Evolutionary conservation across 1,284 basidiomycete genomes (phyloP), one percentile per base, ranked within the genome.

Genomic region (Ceratobasidium sp.): DNA sequence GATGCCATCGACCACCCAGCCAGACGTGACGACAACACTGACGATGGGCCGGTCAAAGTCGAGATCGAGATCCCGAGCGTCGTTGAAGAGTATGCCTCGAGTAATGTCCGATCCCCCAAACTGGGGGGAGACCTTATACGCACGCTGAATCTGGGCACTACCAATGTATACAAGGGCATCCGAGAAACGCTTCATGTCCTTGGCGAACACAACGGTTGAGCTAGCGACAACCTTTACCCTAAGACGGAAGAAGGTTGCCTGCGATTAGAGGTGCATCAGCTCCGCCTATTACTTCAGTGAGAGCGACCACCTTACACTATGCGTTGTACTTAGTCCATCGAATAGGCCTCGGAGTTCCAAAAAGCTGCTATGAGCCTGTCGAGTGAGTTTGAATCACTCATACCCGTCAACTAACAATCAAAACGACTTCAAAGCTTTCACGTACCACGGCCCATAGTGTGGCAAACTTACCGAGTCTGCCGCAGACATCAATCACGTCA

Each of bases 71-170:
- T 21, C 38, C 13, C 57, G 32, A 6, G 26, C 26, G 23, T 58
- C 57, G n/a, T 58, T 58, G 57, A 58, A 58, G 23, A 21, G 26
- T 1, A n/a, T 8, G 32, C 57, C 57, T 11, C 35, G 35, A 23
- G 18, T n/a, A 16, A 41, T 35, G 57, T 58, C 57, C 57, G 57
- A 58, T 21, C 57, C 57, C 13, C 57, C 57, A n/a, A n/a, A 58
- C 11, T 21, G 57, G 9, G 26, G 21, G 35, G 57, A 58, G 21
- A 58, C 8, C 18, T 6, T 16, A 35, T 58, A 58, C 9, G 18
- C 57, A 11, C 9, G 13, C 9, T n/a, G 18, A 32, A 7, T 21
- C 28, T 30, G 30, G 41, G 57, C 32, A n/a, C 6, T 35, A 32
- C 32, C 9, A 38, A 41, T 21, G 18, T 21, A 7, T 11, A 4